Conservation (phyloP, 2,329 filamentous ascomycete species). For the Byssothecium circinans region DNA sequence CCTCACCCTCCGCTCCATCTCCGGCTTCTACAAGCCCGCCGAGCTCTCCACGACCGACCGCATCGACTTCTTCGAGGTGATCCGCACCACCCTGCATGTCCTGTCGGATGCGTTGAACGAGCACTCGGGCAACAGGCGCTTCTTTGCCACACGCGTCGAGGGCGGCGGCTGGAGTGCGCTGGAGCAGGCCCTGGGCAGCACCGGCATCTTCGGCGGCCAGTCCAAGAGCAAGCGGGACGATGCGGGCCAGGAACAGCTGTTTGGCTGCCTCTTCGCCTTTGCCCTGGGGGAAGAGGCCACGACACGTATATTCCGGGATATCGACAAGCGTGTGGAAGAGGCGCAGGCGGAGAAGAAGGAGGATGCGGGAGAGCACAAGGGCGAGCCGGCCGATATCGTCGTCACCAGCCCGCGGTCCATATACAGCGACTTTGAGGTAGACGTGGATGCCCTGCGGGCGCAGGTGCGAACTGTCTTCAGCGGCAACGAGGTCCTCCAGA, state of each 20-base stretch:
- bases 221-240: slow-evolving; percentile 38
- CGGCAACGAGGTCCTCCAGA: slow-evolving; percentile 45
- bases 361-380: slow-evolving; percentile 1
- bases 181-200: slow-evolving; percentile 70
- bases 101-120: slow-evolving; percentile 74
- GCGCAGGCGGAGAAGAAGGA: slow-evolving; percentile 15
- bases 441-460: slow-evolving; percentile 30
- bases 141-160: slow-evolving; percentile 76
- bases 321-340: slow-evolving; percentile 32
- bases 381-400: slow-evolving; percentile 22
- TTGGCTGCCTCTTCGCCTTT: slow-evolving; percentile 80
- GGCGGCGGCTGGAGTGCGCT: slow-evolving; percentile 78
- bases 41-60: slow-evolving; percentile 65
- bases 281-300: slow-evolving; percentile 76
- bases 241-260: slow-evolving; percentile 67
- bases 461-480: slow-evolving; percentile 41
- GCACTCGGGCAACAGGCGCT: slow-evolving; percentile 84
- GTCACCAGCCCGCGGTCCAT: slow-evolving; percentile 30
- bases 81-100: slow-evolving; percentile 72
- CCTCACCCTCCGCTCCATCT: slow-evolving; percentile 67
- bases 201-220: slow-evolving; percentile 52
- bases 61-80: slow-evolving; percentile 65
- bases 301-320: slow-evolving; percentile 63
- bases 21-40: slow-evolving; percentile 73
- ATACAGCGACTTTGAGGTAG: slow-evolving; percentile 29